Conservation (phyloP, 2,329 filamentous ascomycete species). For the Blastomyces emzantsi region DNA sequence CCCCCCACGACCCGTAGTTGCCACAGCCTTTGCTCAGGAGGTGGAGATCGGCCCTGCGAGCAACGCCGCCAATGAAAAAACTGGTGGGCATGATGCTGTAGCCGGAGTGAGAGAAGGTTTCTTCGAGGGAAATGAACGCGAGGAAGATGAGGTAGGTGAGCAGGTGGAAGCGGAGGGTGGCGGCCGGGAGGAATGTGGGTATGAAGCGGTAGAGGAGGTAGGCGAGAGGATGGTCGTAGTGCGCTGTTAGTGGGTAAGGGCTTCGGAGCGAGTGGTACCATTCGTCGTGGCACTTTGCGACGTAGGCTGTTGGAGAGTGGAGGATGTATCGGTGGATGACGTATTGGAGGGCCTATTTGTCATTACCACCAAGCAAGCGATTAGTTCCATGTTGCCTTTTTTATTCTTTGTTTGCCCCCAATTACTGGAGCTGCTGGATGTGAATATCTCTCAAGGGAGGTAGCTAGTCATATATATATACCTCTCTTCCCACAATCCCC, state of each 20-base stretch:
- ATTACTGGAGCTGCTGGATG: background rate
- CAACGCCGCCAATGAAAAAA: constrained; percentile 51
- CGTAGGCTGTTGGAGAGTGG: constrained; percentile 46
- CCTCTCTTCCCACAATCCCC: constrained; percentile 50
- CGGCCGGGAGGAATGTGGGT: constrained; percentile 49
- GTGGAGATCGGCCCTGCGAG: constrained; percentile 48
- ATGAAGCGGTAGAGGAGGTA: constrained; percentile 48
- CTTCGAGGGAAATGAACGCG: constrained; percentile 48
- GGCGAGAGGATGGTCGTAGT: constrained; percentile 52
- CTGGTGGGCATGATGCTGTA: constrained; percentile 50
- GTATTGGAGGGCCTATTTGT: constrained; percentile 54
- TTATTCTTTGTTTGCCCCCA: background rate
- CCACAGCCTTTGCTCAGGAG: constrained; percentile 40
- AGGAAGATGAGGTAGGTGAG: constrained; percentile 51
- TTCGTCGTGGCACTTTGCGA: constrained; percentile 44
- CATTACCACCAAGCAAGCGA: constrained; percentile 16
- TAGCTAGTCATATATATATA: constrained; percentile 23
- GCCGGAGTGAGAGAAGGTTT: constrained; percentile 52
- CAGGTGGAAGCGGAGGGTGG: constrained; percentile 51
- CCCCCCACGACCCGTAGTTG: constrained; percentile 40
- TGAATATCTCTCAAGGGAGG: background rate
- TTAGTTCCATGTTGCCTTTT: background rate
- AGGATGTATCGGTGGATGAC: constrained; percentile 63
- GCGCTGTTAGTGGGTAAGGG: constrained; percentile 49
- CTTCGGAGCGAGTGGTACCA: constrained; percentile 50